These are phyloP conservation scores for Cutaneotrichosporon sp. DNA, from an alignment of 1,284 basidiomycete species.

Conservation along the genomic window DNA sequence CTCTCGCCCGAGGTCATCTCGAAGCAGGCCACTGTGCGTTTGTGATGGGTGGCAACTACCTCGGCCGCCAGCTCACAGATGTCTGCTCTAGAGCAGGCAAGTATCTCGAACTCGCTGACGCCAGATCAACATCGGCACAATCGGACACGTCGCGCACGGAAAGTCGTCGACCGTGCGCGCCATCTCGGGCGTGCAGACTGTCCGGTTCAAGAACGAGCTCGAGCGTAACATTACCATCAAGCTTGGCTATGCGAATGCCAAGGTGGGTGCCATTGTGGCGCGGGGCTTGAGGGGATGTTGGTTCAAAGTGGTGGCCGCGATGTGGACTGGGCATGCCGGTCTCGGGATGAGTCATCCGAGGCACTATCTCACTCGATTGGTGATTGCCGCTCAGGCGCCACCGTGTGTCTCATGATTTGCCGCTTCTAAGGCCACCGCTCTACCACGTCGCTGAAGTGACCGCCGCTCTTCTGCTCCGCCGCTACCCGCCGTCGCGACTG, in stretches of 20 bases:
- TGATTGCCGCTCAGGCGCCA: not conserved
- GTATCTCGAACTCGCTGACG: slow-evolving; percentile 2
- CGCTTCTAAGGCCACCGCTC: too few species aligned
- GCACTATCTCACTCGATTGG: not conserved
- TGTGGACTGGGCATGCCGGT: not conserved
- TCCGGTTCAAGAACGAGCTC: slow-evolving; percentile 98
- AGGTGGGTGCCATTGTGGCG: slow-evolving; percentile 60
- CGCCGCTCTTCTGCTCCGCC: not conserved
- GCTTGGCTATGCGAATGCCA: slow-evolving; percentile 96
- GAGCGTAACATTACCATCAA: slow-evolving; percentile 99
- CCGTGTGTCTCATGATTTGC: not conserved
- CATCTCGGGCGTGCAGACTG: slow-evolving; percentile 98
- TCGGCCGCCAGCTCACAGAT: not conserved
- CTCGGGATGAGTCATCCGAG: not conserved
- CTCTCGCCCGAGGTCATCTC: slow-evolving; percentile 94
- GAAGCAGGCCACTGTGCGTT: slow-evolving; percentile 75
- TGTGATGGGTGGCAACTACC: slow-evolving; percentile 9
- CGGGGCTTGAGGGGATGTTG: not conserved
- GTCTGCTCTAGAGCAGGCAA: not conserved
- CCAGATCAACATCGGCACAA: slow-evolving; percentile 65
- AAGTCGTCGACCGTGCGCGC: slow-evolving; percentile 99
- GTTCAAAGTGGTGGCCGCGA: not conserved
- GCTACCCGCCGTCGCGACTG: not conserved
- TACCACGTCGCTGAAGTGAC: not conserved
- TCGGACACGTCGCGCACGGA: slow-evolving; percentile 96